These are phyloP conservation scores for Skeletonema marinoi DNA, from an alignment of 108 stramenopile species.

Conservation along the genomic window DNA sequence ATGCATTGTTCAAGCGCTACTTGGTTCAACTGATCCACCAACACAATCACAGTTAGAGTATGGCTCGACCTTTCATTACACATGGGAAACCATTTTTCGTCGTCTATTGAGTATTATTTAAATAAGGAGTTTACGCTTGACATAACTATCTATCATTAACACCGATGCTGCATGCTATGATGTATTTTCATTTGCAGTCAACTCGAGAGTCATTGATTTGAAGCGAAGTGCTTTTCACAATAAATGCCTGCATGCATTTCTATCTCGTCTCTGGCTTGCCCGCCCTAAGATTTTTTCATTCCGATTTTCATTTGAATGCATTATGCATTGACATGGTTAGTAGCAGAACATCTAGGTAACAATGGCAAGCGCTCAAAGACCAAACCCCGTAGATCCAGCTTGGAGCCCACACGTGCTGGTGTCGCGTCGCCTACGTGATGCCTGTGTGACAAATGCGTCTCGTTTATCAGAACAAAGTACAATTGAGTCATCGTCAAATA, in stretches of 20 bases:
- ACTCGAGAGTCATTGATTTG: too few relatives aligned
- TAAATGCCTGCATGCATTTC: too few relatives aligned
- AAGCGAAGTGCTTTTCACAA: too few relatives aligned
- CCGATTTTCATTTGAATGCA: too few relatives aligned
- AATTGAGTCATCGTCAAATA: constrained; percentile 9
- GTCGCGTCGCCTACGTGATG: constrained; percentile 29
- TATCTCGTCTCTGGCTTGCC: too few relatives aligned
- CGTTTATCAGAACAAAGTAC: constrained; percentile 31
- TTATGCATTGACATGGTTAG: too few relatives aligned
- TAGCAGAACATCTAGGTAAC: background rate
- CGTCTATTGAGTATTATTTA: background rate
- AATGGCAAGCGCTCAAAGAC: background rate
- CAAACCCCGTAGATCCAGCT: background rate
- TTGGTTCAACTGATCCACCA: background rate
- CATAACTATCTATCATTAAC: too few relatives aligned
- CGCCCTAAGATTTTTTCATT: too few relatives aligned
- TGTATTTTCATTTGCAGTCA: too few relatives aligned
- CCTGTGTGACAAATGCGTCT: constrained; percentile 13
- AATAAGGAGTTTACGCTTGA: background rate
- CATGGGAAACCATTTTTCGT: background rate
- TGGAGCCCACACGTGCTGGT: constrained; percentile 10
- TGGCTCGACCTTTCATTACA: background rate
- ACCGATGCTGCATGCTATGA: too few relatives aligned
- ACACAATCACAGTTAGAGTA: background rate
- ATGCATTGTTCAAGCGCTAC: background rate